Percentiles rank a stretch among this genome's conserved stretches.
Evolutionary conservation across 139 green algal genomes (phyloP).

Genomic region (Ettlia oleoabundans): DNA sequence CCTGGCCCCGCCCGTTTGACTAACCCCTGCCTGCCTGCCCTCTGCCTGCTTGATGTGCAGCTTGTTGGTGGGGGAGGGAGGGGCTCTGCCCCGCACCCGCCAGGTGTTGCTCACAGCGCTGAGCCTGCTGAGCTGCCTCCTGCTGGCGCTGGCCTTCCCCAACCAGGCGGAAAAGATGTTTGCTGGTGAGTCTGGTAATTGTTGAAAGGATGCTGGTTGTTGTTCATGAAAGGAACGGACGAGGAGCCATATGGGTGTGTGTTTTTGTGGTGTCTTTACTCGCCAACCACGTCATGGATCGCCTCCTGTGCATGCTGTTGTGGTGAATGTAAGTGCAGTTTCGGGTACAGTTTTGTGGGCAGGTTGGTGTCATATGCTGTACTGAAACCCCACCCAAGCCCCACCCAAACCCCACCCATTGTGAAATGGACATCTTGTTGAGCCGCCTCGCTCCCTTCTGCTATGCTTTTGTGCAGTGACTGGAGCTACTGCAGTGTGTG

Average conservation of each 20-base stretch:
- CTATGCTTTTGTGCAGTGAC: constrained; percentile 45
- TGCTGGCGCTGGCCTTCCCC: constrained; percentile 58
- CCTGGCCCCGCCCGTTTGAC: background rate
- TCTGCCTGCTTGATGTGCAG: background rate
- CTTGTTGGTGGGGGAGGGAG: constrained; percentile 62
- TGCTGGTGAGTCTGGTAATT: background rate
- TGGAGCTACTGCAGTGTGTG: constrained; percentile 53
- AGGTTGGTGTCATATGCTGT: no score
- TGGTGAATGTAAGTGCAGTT: background rate
- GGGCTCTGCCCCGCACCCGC: constrained; percentile 45
- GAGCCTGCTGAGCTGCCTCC: constrained; percentile 40
- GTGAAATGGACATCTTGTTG: no score
- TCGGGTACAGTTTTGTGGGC: background rate
- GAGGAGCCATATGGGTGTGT: no score
- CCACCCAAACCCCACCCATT: no score
- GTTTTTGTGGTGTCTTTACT: no score
- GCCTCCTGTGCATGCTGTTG: no score
- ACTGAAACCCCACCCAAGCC: no score
- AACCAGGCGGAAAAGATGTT: constrained; percentile 56
- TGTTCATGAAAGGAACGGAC: no score
- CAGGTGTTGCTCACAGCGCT: constrained; percentile 57
- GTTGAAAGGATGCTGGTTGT: background rate
- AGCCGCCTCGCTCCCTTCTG: no score
- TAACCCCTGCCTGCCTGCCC: background rate
- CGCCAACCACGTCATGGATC: no score